These are phyloP conservation scores for Kalaharituber pfeilii DNA, from an alignment of 2,329 filamentous ascomycete genomes.

Conservation along the genomic window DNA sequence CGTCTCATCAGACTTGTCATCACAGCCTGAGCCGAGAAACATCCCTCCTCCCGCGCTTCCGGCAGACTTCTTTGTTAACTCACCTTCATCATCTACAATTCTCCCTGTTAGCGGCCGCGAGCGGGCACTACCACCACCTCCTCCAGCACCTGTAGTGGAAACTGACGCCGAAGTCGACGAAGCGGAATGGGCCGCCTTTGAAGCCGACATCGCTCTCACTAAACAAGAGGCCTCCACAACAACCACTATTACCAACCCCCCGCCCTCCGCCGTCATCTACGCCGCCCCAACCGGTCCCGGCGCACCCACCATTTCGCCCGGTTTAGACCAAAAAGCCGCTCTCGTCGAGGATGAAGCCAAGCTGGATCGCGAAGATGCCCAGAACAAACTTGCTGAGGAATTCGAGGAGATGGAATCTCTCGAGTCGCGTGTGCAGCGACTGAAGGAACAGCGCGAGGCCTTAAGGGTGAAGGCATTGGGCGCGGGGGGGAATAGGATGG, in stretches of 20 bases:
- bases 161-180: slow-evolving; percentile 43
- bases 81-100: slow-evolving; percentile 7
- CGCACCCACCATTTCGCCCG: slow-evolving; percentile 39
- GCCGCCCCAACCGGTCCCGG: slow-evolving; percentile 22
- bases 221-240: neutral
- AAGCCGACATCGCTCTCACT: slow-evolving; percentile 53
- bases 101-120: neutral
- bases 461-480: slow-evolving; percentile 30
- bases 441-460: slow-evolving; percentile 56
- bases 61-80: slow-evolving; percentile 21
- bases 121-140: neutral
- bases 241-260: slow-evolving; percentile 24
- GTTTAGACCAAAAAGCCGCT: slow-evolving; percentile 45
- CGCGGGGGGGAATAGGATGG: slow-evolving; percentile 25
- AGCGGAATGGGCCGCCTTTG: slow-evolving; percentile 71
- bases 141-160: neutral
- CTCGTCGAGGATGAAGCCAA: slow-evolving; percentile 25
- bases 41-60: slow-evolving; percentile 17
- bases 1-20: slow-evolving; percentile 17
- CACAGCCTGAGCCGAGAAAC: slow-evolving; percentile 23
- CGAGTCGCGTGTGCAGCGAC: slow-evolving; percentile 48
- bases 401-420: slow-evolving; percentile 70
- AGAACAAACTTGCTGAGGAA: slow-evolving; percentile 53
- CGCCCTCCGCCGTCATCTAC: slow-evolving; percentile 21
- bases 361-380: slow-evolving; percentile 54